Evolutionary conservation across 306 rosid genomes (phyloP).

Genomic region (Vicia faba): DNA sequence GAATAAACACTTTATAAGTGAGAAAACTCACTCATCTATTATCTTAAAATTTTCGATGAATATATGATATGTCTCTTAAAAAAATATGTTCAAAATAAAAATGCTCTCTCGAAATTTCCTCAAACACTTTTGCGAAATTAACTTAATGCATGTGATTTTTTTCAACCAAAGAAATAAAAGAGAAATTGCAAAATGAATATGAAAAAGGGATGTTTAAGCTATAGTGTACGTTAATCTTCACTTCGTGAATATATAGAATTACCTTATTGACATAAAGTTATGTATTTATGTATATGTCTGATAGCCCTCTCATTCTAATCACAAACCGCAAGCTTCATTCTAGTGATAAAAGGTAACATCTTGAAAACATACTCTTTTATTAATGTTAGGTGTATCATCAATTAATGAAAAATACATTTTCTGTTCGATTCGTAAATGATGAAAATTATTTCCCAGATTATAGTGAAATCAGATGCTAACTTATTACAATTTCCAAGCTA

Average conservation of each 20-base stretch:
- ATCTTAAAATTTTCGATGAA: no score
- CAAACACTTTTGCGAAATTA: not conserved
- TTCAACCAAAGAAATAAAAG: not conserved
- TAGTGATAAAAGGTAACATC: conserved; percentile 44
- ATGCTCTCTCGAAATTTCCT: no score
- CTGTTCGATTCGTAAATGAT: conserved; percentile 11
- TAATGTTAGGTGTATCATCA: conserved; percentile 44
- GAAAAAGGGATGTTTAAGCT: conserved; percentile 3
- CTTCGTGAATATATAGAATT: conserved; percentile 24
- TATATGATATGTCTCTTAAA: no score
- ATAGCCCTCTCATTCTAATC: conserved; percentile 12
- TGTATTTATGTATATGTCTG: conserved; percentile 5
- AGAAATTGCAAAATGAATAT: conserved; percentile 14
- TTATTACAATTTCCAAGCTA: not conserved
- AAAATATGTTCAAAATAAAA: no score
- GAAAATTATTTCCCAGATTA: conserved; percentile 23
- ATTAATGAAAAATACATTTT: conserved; percentile 33
- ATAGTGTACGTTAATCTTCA: conserved; percentile 35
- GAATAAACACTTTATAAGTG: no score
- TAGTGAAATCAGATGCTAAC: conserved; percentile 10
- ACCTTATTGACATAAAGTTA: conserved; percentile 26
- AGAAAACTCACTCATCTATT: no score
- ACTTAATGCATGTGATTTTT: not conserved
- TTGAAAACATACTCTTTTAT: conserved; percentile 25
- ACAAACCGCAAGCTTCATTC: conserved; percentile 38